Percentiles rank a stretch among this genome's conserved stretches.
Evolutionary conservation across 2,329 filamentous ascomycete species (phyloP).

Genomic region (Epichloe uncinata): DNA sequence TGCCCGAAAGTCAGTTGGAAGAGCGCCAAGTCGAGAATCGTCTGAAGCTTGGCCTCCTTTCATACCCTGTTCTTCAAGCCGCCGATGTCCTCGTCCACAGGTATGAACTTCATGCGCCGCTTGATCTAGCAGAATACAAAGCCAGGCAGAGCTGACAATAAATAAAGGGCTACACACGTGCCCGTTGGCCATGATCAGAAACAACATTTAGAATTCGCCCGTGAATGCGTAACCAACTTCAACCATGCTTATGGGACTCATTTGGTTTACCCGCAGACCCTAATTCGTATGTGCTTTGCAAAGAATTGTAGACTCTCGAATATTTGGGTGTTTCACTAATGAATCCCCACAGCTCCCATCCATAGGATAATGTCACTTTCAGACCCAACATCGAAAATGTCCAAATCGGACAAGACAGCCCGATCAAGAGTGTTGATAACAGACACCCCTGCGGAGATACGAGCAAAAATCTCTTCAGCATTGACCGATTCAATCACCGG

Average conservation of each 20-base stretch:
- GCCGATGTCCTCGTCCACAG: slow-evolving; percentile 85
- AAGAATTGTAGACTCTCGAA: not conserved
- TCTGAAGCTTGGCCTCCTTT: slow-evolving; percentile 82
- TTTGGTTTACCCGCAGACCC: slow-evolving; percentile 52
- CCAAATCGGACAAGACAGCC: slow-evolving; percentile 64
- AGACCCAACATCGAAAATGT: slow-evolving; percentile 77
- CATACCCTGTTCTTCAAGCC: slow-evolving; percentile 90
- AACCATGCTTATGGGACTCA: slow-evolving; percentile 59
- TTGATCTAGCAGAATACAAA: not conserved
- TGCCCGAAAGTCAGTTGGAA: slow-evolving; percentile 42
- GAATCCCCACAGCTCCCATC: slow-evolving; percentile 47
- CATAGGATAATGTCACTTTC: slow-evolving; percentile 84
- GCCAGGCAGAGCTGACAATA: slow-evolving; percentile 1
- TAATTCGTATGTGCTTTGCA: slow-evolving; percentile 46
- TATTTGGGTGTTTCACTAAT: not conserved
- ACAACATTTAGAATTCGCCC: slow-evolving; percentile 87
- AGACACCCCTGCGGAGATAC: slow-evolving; percentile 51
- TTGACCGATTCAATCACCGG: slow-evolving; percentile 58
- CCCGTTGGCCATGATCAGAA: slow-evolving; percentile 92
- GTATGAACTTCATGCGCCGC: slow-evolving; percentile 22
- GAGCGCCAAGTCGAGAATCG: slow-evolving; percentile 43
- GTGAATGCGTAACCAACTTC: slow-evolving; percentile 77
- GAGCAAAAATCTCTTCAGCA: slow-evolving; percentile 55
- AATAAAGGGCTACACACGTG: slow-evolving; percentile 67
- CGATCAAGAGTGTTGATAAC: slow-evolving; percentile 75